A percentile compares a stretch with the other conserved stretches of the same genome.
Conservation (phyloP, 768 basidiomycete genomes). For the Lactarius vividus region DNA sequence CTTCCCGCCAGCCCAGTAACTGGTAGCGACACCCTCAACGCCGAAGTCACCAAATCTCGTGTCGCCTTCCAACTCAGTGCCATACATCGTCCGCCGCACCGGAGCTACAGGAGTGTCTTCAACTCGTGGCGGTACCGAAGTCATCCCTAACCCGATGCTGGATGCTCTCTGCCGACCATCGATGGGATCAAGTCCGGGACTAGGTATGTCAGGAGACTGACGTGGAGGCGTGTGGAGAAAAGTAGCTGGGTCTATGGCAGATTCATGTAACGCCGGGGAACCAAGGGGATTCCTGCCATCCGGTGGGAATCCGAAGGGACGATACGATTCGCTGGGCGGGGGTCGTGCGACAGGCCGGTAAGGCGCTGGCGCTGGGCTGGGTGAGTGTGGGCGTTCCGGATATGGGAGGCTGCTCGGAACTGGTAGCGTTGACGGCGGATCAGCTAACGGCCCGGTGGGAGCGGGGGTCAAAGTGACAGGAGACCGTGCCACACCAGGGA, state of each 20-base stretch:
- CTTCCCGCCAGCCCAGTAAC: constrained; percentile 60
- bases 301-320: constrained; percentile 23
- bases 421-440: constrained; percentile 21
- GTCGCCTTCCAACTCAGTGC: constrained; percentile 76
- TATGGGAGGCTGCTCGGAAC: constrained; percentile 20
- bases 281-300: constrained; percentile 19
- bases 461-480: constrained; percentile 20
- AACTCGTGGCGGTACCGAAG: constrained; percentile 38
- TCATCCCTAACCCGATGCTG: constrained; percentile 47
- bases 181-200: constrained; percentile 16
- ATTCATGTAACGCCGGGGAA: constrained; percentile 14
- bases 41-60: constrained; percentile 87
- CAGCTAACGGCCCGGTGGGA: constrained; percentile 12
- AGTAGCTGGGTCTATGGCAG: constrained; percentile 23
- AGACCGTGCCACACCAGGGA: constrained; percentile 15
- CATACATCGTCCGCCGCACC: constrained; percentile 75
- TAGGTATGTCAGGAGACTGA: constrained; percentile 8
- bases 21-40: constrained; percentile 69
- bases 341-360: constrained; percentile 15
- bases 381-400: constrained; percentile 27
- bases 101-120: constrained; percentile 47
- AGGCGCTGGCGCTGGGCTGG: constrained; percentile 25
- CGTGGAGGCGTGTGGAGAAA: constrained; percentile 26
- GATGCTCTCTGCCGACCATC: constrained; percentile 20
- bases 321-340: constrained; percentile 21